phyloP scores from a whole-genome alignment of 1,139 yeast species.

The Geotrichum bryndzae region DNA sequence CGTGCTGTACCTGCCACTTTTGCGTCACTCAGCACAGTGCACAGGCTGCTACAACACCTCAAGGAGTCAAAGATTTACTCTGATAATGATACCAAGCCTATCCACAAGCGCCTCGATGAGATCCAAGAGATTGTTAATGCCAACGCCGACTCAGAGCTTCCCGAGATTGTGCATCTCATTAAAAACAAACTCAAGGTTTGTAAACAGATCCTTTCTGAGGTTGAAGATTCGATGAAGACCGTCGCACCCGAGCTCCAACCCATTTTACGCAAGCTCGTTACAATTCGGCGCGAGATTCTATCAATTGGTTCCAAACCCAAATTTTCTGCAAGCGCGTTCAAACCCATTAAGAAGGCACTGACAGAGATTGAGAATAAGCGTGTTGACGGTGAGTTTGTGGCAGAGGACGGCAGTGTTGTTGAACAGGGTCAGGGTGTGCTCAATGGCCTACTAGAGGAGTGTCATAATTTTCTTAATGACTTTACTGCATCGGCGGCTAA shows the following conservation, averaged over 20 bases:
- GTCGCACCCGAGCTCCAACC: constrained; percentile 34
- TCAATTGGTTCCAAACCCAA: constrained; percentile 43
- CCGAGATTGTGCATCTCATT: constrained; percentile 30
- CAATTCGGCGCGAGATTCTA: constrained; percentile 49
- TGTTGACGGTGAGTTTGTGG: constrained; percentile 43
- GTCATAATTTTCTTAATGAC: constrained; percentile 68
- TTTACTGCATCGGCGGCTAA: constrained; percentile 51
- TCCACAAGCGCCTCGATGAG: constrained; percentile 62
- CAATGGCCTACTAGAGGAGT: constrained; percentile 55
- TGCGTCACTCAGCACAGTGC: constrained; percentile 79
- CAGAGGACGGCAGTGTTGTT: constrained; percentile 25
- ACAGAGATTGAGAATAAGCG: constrained; percentile 41
- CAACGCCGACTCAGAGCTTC: constrained; percentile 25
- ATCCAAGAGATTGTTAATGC: constrained; percentile 52
- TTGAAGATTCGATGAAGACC: constrained; percentile 28
- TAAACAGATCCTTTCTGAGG: constrained; percentile 23
- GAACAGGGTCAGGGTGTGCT: constrained; percentile 51
- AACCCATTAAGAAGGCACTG: constrained; percentile 38
- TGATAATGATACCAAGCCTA: constrained; percentile 72
- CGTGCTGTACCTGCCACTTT: constrained; percentile 91
- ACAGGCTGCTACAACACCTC: constrained; percentile 72
- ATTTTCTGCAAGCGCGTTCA: constrained; percentile 33
- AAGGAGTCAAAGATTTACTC: constrained; percentile 78
- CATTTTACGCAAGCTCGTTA: constrained; percentile 37
- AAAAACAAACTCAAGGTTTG: constrained; percentile 30